Percentiles rank a stretch among this genome's conserved stretches.
phyloP scores from a whole-genome alignment of 1,284 basidiomycete genomes.

The Rhodotorula sp. region DNA sequence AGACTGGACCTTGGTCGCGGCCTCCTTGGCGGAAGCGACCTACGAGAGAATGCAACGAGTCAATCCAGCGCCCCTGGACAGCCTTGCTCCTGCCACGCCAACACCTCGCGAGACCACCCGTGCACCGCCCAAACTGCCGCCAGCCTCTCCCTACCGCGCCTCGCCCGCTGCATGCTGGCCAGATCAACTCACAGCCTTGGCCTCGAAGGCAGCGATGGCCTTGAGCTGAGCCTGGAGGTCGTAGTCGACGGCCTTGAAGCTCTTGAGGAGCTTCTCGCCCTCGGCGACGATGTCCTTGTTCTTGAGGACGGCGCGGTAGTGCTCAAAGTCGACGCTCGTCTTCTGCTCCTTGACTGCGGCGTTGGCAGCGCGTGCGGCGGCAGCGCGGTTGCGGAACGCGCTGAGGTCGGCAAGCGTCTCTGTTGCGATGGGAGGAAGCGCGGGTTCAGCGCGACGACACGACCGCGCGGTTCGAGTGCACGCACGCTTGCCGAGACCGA shows the following conservation, averaged over 20 bases:
- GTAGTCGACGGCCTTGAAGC: constrained; percentile 96
- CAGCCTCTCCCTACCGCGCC: neutral
- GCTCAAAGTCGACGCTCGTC: constrained; percentile 67
- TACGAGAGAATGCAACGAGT: constrained; percentile 48
- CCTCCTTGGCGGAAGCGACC: constrained; percentile 89
- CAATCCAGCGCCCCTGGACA: neutral
- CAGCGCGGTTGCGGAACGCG: constrained; percentile 94
- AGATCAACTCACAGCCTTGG: constrained; percentile 76
- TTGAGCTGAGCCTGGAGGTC: constrained; percentile 88
- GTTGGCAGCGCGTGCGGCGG: constrained; percentile 60
- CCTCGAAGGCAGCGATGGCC: constrained; percentile 95
- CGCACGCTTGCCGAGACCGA: constrained; percentile 86
- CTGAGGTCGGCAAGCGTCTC: constrained; percentile 85
- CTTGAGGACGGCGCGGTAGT: constrained; percentile 89
- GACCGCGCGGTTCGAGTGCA: neutral
- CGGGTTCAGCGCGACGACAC: neutral
- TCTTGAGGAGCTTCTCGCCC: constrained; percentile 82
- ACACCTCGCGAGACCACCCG: neutral
- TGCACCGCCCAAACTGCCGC: neutral
- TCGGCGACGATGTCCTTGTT: constrained; percentile 90
- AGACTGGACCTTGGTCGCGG: constrained; percentile 83
- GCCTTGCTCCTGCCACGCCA: neutral
- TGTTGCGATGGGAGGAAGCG: constrained; percentile 47
- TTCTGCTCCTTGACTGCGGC: constrained; percentile 32
- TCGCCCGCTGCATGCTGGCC: neutral